These are phyloP conservation scores for Nidula niveotomentosa DNA, from an alignment of 1,284 basidiomycete species.

Conservation along the genomic window DNA sequence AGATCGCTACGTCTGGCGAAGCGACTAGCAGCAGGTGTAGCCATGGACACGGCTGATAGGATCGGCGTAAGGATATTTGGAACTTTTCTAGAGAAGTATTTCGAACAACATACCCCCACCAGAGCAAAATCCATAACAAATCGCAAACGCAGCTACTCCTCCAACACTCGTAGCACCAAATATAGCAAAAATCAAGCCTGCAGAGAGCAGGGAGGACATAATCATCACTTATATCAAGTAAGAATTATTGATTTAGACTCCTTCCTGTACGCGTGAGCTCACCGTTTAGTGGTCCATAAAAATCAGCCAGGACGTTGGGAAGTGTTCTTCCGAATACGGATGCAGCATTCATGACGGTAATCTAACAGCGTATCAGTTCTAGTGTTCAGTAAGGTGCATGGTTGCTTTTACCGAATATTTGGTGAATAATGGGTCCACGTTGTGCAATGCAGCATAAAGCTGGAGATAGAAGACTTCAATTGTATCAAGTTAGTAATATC, in stretches of 20 bases:
- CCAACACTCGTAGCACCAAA: slow-evolving; percentile 35
- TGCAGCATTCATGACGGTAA: slow-evolving; percentile 38
- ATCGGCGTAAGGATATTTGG: neutral
- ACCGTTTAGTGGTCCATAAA: slow-evolving; percentile 35
- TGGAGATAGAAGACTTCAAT: slow-evolving; percentile 42
- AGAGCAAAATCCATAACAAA: slow-evolving; percentile 49
- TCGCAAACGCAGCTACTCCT: slow-evolving; percentile 37
- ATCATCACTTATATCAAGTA: slow-evolving; percentile 30
- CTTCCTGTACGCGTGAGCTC: slow-evolving; percentile 3
- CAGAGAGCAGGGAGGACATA: slow-evolving; percentile 33
- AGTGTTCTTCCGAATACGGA: slow-evolving; percentile 39
- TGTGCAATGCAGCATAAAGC: slow-evolving; percentile 35
- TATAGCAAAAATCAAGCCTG: slow-evolving; percentile 39
- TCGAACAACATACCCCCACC: slow-evolving; percentile 34
- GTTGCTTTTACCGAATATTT: slow-evolving; percentile 34
- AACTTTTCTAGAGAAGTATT: neutral
- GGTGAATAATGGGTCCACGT: slow-evolving; percentile 28
- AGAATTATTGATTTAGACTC: neutral
- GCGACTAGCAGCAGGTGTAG: slow-evolving; percentile 37
- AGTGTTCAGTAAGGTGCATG: too few species aligned
- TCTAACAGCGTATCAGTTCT: slow-evolving; percentile 16
- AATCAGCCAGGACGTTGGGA: slow-evolving; percentile 35
- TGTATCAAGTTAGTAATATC: neutral
- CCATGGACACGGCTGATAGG: slow-evolving; percentile 36
- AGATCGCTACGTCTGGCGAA: slow-evolving; percentile 36